A percentile compares a stretch with the other conserved stretches of the same genome.
These are phyloP conservation scores for Melocanna baccifera DNA, from an alignment of 176 grass and related monocot species.

Conservation along the genomic window DNA sequence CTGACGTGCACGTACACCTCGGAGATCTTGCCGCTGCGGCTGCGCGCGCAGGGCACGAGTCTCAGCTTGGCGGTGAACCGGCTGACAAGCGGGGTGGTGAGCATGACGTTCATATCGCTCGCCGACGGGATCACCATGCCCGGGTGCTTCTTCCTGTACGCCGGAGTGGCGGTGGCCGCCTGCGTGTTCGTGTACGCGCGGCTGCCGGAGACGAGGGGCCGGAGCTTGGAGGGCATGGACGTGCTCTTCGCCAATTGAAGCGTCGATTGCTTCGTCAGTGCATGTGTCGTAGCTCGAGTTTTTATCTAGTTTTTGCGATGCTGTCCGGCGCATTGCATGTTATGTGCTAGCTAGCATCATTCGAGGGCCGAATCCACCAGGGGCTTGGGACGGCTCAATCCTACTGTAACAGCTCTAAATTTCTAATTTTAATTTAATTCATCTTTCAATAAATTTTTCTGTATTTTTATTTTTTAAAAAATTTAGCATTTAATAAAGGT, in stretches of 20 bases:
- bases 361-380: no score
- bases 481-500: no score
- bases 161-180: slow-evolving; percentile 3
- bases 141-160: slow-evolving; percentile 57
- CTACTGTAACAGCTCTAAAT: no score
- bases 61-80: slow-evolving; percentile 44
- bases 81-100: slow-evolving; percentile 23
- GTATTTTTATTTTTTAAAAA: no score
- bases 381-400: no score
- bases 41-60: slow-evolving; percentile 45
- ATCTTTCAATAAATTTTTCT: no score
- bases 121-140: slow-evolving; percentile 44
- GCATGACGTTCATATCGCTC: slow-evolving; percentile 61
- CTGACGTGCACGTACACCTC: slow-evolving; percentile 24
- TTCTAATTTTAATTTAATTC: no score
- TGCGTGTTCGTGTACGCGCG: slow-evolving; percentile 37
- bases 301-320: no score
- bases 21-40: slow-evolving; percentile 48
- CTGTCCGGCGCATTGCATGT: no score
- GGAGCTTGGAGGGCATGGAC: slow-evolving; percentile 53
- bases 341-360: no score
- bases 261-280: not conserved
- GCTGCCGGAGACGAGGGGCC: slow-evolving; percentile 46
- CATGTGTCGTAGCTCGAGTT: no score
- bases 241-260: slow-evolving; percentile 25